Percentiles rank a stretch among this genome's conserved stretches.
Conservation (phyloP, 1,284 basidiomycete species). For the Pseudozyma sp. region DNA sequence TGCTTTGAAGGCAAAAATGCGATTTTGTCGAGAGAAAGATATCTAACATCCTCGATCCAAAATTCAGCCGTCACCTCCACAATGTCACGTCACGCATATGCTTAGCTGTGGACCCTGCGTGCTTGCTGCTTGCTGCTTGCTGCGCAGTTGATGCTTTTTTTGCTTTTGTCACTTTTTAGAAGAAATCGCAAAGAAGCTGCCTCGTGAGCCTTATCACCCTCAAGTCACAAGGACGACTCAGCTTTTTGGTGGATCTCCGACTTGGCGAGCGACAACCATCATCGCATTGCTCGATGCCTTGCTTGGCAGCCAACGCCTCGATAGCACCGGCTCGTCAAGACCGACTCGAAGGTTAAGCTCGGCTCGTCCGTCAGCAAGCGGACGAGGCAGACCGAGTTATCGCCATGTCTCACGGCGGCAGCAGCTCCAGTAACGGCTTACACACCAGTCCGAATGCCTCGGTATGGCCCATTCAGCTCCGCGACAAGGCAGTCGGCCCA, state of each 20-base stretch:
- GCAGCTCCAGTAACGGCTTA: neutral
- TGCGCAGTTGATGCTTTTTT: neutral
- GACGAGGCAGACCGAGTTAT: neutral
- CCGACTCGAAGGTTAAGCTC: too few species aligned
- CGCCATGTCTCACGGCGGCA: neutral
- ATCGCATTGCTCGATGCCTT: too few species aligned
- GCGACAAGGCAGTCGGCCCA: constrained; percentile 9
- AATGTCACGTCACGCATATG: neutral
- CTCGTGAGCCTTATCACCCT: too few species aligned
- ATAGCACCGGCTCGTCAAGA: too few species aligned
- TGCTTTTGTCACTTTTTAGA: neutral
- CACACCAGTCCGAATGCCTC: constrained; percentile 18
- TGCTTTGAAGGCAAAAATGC: neutral
- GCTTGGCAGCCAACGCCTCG: too few species aligned
- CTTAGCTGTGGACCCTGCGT: neutral
- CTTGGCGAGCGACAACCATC: too few species aligned
- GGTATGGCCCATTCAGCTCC: constrained; percentile 36
- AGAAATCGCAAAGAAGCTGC: neutral
- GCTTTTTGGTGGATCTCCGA: too few species aligned
- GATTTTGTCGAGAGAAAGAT: too few species aligned
- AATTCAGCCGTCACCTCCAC: constrained; percentile 1
- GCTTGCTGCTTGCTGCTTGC: neutral
- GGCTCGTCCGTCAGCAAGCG: too few species aligned
- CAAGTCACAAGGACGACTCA: too few species aligned
- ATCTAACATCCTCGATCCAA: neutral